phyloP scores from a whole-genome alignment of 108 stramenopile species.

The Cyclotella distinguenda region DNA sequence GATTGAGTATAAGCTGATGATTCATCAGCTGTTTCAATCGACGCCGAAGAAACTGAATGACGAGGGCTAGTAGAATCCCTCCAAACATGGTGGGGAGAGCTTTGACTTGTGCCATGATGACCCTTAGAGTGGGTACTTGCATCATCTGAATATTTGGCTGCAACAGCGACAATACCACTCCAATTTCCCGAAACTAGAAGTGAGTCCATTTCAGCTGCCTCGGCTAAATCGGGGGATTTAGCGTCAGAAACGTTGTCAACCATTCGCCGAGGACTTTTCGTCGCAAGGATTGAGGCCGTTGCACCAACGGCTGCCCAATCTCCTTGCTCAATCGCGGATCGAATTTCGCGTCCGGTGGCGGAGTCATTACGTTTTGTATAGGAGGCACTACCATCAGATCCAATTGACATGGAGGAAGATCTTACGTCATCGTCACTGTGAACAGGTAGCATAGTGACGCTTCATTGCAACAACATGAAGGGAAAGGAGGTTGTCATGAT shows the following conservation, averaged over 20 bases:
- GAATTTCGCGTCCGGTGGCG: slow-evolving; percentile 52
- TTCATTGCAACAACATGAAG: not conserved
- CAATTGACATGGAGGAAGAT: slow-evolving; percentile 8
- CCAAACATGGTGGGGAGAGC: not conserved
- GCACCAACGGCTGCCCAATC: slow-evolving; percentile 89
- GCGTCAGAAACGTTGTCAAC: not conserved
- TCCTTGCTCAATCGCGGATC: slow-evolving; percentile 74
- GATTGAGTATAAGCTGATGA: slow-evolving; percentile 10
- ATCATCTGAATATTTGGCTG: slow-evolving; percentile 44
- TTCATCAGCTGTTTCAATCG: slow-evolving; percentile 30
- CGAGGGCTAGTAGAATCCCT: not conserved
- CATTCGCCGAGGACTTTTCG: slow-evolving; percentile 38
- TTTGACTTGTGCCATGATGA: not conserved
- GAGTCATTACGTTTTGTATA: not conserved
- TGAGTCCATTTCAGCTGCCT: slow-evolving; percentile 33
- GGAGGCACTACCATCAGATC: slow-evolving; percentile 1
- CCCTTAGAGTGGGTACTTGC: slow-evolving; percentile 16
- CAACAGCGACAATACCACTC: slow-evolving; percentile 49
- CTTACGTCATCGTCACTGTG: slow-evolving; percentile 12
- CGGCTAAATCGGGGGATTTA: slow-evolving; percentile 10
- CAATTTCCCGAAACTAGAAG: slow-evolving; percentile 44
- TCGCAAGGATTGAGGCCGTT: slow-evolving; percentile 81
- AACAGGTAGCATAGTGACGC: slow-evolving; percentile 39
- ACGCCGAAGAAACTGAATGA: slow-evolving; percentile 22
- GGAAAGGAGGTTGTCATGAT: not conserved